Evolutionary conservation across 805 yeast species (phyloP), one percentile per base, ranked within the genome.

Genomic region (Komagataella mondaviorum): DNA sequence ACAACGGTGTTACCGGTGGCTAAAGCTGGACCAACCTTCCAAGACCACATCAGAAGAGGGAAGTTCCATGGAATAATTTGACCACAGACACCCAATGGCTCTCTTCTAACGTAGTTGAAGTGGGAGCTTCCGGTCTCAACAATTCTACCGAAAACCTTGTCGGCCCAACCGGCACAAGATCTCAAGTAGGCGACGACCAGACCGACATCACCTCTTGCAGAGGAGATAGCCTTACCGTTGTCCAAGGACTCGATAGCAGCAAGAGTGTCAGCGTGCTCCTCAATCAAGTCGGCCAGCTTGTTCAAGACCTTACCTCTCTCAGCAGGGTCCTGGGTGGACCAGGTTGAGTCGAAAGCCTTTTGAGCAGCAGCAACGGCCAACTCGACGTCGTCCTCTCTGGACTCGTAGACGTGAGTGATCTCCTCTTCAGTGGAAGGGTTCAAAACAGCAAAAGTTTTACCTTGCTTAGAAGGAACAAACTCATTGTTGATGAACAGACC

Each of bases 51-150:
- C 66, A 88, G 76, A 59, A 90, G 70, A 56, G 97, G 97, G 80
- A 88, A 90, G 73, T 90, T 90, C 97, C 97, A 90, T 59, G 97
- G 96, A 58, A 90, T 89, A 63, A 90, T 86, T 69, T 88, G 95
- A 54, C 96, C 97, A 67, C 95, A 88, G 48, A 90, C 96, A 65
- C 96, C 97, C 61, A 87, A 72, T 54, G 97, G 96, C 70, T 89
- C 96, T 68, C 85, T 84, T 67, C 81, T 80, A 57, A 91, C 83
- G 71, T 83, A 88, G 55, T 79, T 78, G 66, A 89, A 80, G 68
- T 86, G 87, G 49, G 80, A 71, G 53, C 69, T 66, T 55, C 90
- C 91, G 49, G 95, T 82, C 66, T 87, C 87, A 53, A 87, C 76
- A 53, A 82, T 68, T 57, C 80, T 75, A 60, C 96, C 96, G 57